These are phyloP conservation scores for Peronospora belbahrii DNA, from an alignment of 352 stramenopile genomes.

Conservation along the genomic window DNA sequence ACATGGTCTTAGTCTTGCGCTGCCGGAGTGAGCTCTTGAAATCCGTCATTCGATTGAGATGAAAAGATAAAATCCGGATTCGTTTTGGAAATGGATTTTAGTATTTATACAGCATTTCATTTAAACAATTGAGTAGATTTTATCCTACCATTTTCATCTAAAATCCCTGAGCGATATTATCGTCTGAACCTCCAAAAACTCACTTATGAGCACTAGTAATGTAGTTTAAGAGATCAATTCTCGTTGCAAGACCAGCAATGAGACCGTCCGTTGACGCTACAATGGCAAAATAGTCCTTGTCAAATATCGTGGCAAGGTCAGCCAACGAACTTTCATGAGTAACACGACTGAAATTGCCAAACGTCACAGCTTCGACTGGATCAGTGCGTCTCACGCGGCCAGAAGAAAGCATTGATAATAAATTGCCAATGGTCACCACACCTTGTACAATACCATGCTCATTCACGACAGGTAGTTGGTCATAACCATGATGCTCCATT, in stretches of 20 bases:
- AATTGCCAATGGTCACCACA: slow-evolving; percentile 94
- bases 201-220: slow-evolving; percentile 57
- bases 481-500: slow-evolving; percentile 87
- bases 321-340: slow-evolving; percentile 79
- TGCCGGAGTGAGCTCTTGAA: slow-evolving; percentile 8
- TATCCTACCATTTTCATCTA: too few species aligned
- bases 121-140: too few species aligned
- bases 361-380: slow-evolving; percentile 85
- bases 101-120: too few species aligned
- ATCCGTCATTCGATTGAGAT: slow-evolving; percentile 4
- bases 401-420: slow-evolving; percentile 86
- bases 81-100: too few species aligned
- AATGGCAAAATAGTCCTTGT: slow-evolving; percentile 93
- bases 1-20: slow-evolving; percentile 8
- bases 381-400: slow-evolving; percentile 79
- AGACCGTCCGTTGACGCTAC: slow-evolving; percentile 66
- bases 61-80: neutral
- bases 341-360: slow-evolving; percentile 91
- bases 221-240: slow-evolving; percentile 95
- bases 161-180: too few species aligned
- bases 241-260: slow-evolving; percentile 89
- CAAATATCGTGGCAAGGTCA: slow-evolving; percentile 90
- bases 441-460: slow-evolving; percentile 76
- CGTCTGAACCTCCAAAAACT: too few species aligned
- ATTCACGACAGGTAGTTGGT: slow-evolving; percentile 69